Base-by-base conservation (phyloP, 768 basidiomycete genomes). In the Panaeolus papilionaceus region DNA sequence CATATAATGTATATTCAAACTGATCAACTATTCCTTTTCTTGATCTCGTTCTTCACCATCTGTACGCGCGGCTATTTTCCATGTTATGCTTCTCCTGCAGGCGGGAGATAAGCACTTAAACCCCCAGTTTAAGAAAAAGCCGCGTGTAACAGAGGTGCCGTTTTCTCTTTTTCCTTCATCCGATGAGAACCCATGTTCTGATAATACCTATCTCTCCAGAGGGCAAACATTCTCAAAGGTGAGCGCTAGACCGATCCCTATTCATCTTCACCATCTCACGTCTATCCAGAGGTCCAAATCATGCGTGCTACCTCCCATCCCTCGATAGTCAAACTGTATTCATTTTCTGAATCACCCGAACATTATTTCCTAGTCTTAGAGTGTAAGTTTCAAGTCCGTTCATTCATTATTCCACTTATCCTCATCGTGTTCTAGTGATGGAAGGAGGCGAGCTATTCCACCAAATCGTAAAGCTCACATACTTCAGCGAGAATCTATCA, bases 391-490 rank as follows among this genome's bases (percentile, higher is more conserved):
- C 12, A 16, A n/a, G 54, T 70, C 39, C 14, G 39, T 64, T 62
- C 0, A 23, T 47, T 23, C 37, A 20, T 47, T 33, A 9, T 64
- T 58, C 64, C 61, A 64, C 63, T 74, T 28, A 74, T 70, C 68
- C 70, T 33, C 33, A 33, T 68, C 58, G 40, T 61, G 49, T 26
- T 64, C 64, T 69, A 97, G 94, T 99, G 58, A 93, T 98, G 95
- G 93, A 92, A 76, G 98, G 98, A 67, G 98, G 98, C 68, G 98
- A 99, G 78, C 84, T 99, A 2, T 99, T 99, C 83, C 96, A 98
- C 76, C 96, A 98, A 77, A 98, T 98, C 76, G 98, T 99, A 80
- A 99, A 98, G 77, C 87, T 99, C 69, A 99, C 98, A 3, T 99
- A 99, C 80, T 99, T 99, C 78, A 95, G 93, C 78, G 98, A 99